Base-by-base conservation (phyloP, 116 monocot genomes). In the Iris pallida region DNA sequence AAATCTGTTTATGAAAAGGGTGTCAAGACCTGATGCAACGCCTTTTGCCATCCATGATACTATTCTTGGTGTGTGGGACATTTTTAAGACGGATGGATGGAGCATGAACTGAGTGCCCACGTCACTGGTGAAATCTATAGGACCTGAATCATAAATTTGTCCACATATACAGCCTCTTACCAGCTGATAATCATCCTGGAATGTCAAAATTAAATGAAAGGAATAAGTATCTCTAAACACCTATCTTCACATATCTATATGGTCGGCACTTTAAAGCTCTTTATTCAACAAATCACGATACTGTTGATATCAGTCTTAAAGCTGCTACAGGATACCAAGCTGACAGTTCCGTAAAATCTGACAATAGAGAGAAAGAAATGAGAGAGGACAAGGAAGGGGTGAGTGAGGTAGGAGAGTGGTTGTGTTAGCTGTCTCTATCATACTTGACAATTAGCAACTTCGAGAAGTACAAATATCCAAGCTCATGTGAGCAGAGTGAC, bases 141-240 rank as follows among this genome's bases (percentile, higher is more conserved):
- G 98, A 72, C 79, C 60, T 9, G 93, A 98, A 68, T 98, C 98
- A 61, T 86, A 98, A 61, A 98, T 84, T 80, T 98, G 98, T 63
- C 90, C 98, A 71, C 85, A 90, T 7, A 90, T 64, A 56, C 86
- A 83, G 58, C 84, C 86, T 68, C 80, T 93, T 55, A 98, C 46
- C 0, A 86, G 68, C 56, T 73, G 73, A 73, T 72, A 83, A 47
- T 98, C 90, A 84, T 86, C 82, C 98, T 93, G 76, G 44, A 74
- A 11, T 41, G 63, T 42, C 64, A 45, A 40, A 58, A 12, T 10
- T 15, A 67, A n/a, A 7, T 54, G 66, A 20, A 40, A 19, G 4
- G 47, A 51, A 14, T 30, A 20, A 20, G 14, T 18, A 15, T 4
- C 4, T 53, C 4, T 45, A 68, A 45, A 30, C 30, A 30, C 30